phyloP scores from a whole-genome alignment of 2,329 filamentous ascomycete species.

The Escovopsis weberi region DNA sequence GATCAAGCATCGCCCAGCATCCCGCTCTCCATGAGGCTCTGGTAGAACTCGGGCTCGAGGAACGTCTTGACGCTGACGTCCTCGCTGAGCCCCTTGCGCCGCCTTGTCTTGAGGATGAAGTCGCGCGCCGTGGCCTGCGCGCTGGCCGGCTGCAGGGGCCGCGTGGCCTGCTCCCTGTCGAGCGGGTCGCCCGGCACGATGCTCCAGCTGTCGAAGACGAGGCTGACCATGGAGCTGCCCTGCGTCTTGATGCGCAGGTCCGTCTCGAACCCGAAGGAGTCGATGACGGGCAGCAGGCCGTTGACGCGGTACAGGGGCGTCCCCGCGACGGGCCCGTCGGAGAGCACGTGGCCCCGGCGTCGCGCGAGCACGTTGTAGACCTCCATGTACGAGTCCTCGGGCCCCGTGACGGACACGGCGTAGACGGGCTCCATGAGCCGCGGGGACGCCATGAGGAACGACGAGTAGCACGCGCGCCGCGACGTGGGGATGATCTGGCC shows the following conservation, averaged over 20 bases:
- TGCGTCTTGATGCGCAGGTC: conserved; percentile 93
- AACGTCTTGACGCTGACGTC: conserved; percentile 95
- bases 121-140: conserved; percentile 85
- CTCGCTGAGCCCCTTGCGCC: conserved; percentile 86
- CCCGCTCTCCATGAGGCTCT: conserved; percentile 75
- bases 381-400: conserved; percentile 73
- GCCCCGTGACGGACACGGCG: conserved; percentile 81
- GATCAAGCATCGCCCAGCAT: conserved; percentile 48
- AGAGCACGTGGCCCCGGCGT: conserved; percentile 79
- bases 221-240: conserved; percentile 74
- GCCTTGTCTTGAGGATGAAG: conserved; percentile 89
- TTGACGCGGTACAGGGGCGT: conserved; percentile 87
- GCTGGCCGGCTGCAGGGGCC: conserved; percentile 74
- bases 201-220: conserved; percentile 93
- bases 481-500: conserved; percentile 96
- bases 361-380: conserved; percentile 86
- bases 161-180: conserved; percentile 68
- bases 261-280: conserved; percentile 96
- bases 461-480: conserved; percentile 83
- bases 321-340: conserved; percentile 86
- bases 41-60: conserved; percentile 85
- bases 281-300: conserved; percentile 87
- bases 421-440: conserved; percentile 96
- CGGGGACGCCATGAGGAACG: conserved; percentile 92
- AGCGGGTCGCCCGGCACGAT: conserved; percentile 93